phyloP scores from a whole-genome alignment of 2,329 filamentous ascomycete species.

The Xylaria sp. region DNA sequence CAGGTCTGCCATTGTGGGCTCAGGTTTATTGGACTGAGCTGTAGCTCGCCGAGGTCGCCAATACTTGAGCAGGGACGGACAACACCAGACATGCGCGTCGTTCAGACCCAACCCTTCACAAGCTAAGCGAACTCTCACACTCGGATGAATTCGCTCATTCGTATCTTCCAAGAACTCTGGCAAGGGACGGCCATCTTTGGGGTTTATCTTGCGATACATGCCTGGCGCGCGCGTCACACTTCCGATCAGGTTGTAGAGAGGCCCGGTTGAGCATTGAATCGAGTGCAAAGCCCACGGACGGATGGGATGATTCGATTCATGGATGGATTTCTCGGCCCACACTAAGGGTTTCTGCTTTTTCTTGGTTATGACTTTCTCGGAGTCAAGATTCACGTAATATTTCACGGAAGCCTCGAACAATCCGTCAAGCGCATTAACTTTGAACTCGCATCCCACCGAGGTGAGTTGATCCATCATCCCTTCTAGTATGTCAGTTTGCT shows the following conservation, averaged over 20 bases:
- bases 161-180: slow-evolving; percentile 44
- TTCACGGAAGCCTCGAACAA: slow-evolving; percentile 36
- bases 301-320: slow-evolving; percentile 42
- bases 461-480: slow-evolving; percentile 55
- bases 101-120: slow-evolving; percentile 46
- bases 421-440: slow-evolving; percentile 22
- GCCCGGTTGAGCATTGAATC: slow-evolving; percentile 37
- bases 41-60: slow-evolving; percentile 41
- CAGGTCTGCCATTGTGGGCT: slow-evolving; percentile 27
- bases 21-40: slow-evolving; percentile 33
- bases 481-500: slow-evolving; percentile 23
- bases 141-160: slow-evolving; percentile 51
- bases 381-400: slow-evolving; percentile 36
- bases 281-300: slow-evolving; percentile 45
- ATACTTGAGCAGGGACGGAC: slow-evolving; percentile 37
- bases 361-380: slow-evolving; percentile 10
- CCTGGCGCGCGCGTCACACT: slow-evolving; percentile 43
- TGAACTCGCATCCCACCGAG: slow-evolving; percentile 47
- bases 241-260: slow-evolving; percentile 42
- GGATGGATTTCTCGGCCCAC: slow-evolving; percentile 47
- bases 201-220: slow-evolving; percentile 42
- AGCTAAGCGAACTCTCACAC: slow-evolving; percentile 48
- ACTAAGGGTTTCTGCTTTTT: slow-evolving; percentile 9
- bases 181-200: slow-evolving; percentile 34
- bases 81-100: slow-evolving; percentile 44